Percentiles rank a stretch among this genome's conserved stretches.
phyloP scores from a whole-genome alignment of 1,284 basidiomycete genomes.

The Neonothopanus nambi region DNA sequence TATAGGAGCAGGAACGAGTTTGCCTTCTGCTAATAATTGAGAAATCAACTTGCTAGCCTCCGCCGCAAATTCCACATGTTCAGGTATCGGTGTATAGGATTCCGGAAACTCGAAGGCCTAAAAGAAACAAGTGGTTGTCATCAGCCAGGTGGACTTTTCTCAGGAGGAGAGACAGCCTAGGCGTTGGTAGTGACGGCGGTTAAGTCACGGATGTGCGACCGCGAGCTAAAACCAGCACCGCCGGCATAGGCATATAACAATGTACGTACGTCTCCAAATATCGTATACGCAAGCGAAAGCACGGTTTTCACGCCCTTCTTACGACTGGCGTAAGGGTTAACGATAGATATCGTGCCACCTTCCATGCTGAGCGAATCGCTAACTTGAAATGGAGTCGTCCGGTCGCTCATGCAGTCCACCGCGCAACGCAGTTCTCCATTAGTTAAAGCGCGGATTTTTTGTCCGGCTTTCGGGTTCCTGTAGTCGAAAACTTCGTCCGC shows the following conservation, averaged over 20 bases:
- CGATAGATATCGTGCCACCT: constrained; percentile 27
- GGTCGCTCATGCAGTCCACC: constrained; percentile 29
- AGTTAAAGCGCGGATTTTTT: constrained; percentile 26
- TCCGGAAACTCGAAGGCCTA: constrained; percentile 21
- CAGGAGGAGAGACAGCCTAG: background rate
- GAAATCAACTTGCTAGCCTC: constrained; percentile 27
- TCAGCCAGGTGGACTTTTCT: background rate
- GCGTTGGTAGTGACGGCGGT: background rate
- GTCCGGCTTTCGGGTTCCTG: constrained; percentile 25
- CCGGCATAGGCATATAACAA: background rate
- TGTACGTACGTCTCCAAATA: constrained; percentile 16
- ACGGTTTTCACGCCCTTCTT: constrained; percentile 23
- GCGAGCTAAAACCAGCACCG: background rate
- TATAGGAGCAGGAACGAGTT: constrained; percentile 29
- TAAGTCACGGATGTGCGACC: background rate
- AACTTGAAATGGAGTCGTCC: constrained; percentile 24
- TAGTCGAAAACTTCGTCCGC: constrained; percentile 42
- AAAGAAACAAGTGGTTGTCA: constrained; percentile 3
- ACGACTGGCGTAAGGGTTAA: constrained; percentile 22
- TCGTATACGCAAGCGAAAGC: constrained; percentile 28
- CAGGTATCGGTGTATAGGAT: constrained; percentile 18
- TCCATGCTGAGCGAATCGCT: constrained; percentile 24
- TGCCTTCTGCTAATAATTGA: constrained; percentile 24
- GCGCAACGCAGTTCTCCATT: constrained; percentile 28
- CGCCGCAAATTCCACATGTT: constrained; percentile 11